Evolutionary conservation across 495 filamentous ascomycete genomes (phyloP), one percentile per base, ranked within the genome.

Genomic region (Apiosordaria backusii): DNA sequence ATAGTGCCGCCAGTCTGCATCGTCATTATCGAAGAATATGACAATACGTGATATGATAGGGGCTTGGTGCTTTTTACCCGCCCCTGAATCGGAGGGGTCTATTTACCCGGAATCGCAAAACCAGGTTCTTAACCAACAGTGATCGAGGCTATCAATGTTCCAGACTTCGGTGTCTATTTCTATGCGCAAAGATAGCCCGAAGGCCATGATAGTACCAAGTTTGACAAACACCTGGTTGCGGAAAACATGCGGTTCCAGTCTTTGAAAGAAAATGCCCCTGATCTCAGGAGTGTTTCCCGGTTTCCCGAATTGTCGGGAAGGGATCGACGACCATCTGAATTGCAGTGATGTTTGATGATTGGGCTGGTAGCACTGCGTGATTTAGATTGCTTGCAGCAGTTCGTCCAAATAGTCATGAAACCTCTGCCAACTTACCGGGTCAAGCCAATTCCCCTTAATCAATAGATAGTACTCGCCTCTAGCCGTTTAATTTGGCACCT

Each of bases 381-480:
- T 61, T 61, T 61, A 61, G 16, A 61, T 61, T 61, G 21, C 25
- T 26, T 61, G 59, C 59, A 61, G 24, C 23, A 61, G 10, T 19
- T 61, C 27, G 21, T 61, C 25, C 19, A 35, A 27, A 25, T 19
- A 1, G 9, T 27, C 23, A 45, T 19, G 24, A 15, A 6, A 13
- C 35, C 35, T 45, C 10, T 13, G 35, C 35, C 35, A 45, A 13
- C 35, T n/a, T 45, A n/a, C 59, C 29, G 59, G 59, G 59, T 61
- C 27, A 61, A n/a, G 18, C 18, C 10, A 6, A 19, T n/a, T 25
- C 59, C 59, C 59, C 59, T 61, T 61, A 61, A 61, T 61, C 5
- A 40, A 21, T n/a, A 4, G 26, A 40, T 45, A 61, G 24, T 61
- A 23, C 59, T 61, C 26, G 59, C 26, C 25, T 35, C 26, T 21